Base-by-base conservation (phyloP, 1,284 basidiomycete species). In the Boletus smithii region DNA sequence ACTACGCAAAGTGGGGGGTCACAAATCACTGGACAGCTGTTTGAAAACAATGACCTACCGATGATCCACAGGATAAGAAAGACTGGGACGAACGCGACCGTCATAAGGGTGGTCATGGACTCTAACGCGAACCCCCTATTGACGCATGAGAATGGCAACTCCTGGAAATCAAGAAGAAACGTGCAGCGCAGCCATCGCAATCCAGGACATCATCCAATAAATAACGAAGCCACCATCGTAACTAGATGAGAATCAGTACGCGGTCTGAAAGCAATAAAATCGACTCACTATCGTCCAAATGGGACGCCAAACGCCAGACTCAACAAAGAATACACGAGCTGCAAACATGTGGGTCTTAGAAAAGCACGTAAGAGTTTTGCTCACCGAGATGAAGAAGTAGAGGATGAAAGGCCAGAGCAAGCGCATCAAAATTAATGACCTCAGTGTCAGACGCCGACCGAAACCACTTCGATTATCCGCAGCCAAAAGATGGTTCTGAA, bases 121-220 rank as follows among this genome's bases (percentile, higher is more conserved):
- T 91, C 88, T 5, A 88, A 66, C 0, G 81, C 79, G 14, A 86
- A 65, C 2, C 85, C 80, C 38, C 74, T 74, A n/a, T 34, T 10
- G n/a, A 33, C 5, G 13, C 27, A 6, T 62, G 32, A 53, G 53
- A 17, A 10, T 20, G n/a, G 1, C n/a, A 18, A 14, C 17, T 31
- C 32, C 11, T 2, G 14, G 17, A 3, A 34, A 17, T 20, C 3
- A 18, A 39, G 4, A 26, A 35, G 27, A 43, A 33, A 69, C 74
- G 20, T 61, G 74, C 79, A 80, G 65, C 0, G 82, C 70, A 16
- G 74, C 59, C 83, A 85, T 85, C 13, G 72, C 78, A 39, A 78
- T 54, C 75, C 74, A 88, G 47, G 80, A 79, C 51, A 85, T 67
- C 77, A 86, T 83, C 82, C 85, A 89, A 69, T 85, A 88, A 18